Percentiles rank a stretch among this genome's conserved stretches.
Conservation (phyloP, 192 early-diverging fungal genomes). For the Backusella mclennaniae region DNA sequence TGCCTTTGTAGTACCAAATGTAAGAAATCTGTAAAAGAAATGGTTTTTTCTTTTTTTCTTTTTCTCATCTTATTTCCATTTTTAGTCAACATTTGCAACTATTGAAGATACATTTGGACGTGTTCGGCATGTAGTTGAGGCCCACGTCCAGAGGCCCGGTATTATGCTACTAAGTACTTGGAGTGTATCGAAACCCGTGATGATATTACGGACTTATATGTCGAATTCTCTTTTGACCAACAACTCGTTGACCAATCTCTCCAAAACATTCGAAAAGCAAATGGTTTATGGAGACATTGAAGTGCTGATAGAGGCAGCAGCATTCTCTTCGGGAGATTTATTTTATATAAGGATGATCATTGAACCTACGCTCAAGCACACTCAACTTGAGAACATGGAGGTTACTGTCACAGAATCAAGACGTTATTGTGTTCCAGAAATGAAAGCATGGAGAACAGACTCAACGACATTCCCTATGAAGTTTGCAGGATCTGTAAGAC, state of each 20-base stretch:
- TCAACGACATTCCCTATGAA: not conserved
- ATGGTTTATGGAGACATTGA: conserved; percentile 16
- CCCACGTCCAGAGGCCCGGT: conserved; percentile 12
- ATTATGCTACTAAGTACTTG: conserved; percentile 17
- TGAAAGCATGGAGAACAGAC: conserved; percentile 23
- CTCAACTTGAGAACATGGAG: conserved; percentile 22
- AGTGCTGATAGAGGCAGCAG: conserved; percentile 23
- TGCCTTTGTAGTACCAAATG: conserved; percentile 29
- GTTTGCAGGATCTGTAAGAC: conserved; percentile 9
- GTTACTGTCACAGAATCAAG: conserved; percentile 17
- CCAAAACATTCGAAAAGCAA: conserved; percentile 29
- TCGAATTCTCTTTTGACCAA: conserved; percentile 26
- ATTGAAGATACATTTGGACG: conserved; percentile 29
- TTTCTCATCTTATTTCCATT: not conserved
- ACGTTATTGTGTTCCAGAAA: conserved; percentile 15
- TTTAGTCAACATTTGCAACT: conserved; percentile 22
- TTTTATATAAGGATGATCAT: conserved; percentile 20
- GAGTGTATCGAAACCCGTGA: conserved; percentile 14
- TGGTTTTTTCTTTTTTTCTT: not conserved
- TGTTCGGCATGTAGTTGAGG: conserved; percentile 23
- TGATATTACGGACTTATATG: conserved; percentile 23
- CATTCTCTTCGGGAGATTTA: conserved; percentile 27
- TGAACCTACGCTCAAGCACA: conserved; percentile 18
- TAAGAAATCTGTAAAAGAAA: conserved; percentile 1
- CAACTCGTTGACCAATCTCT: conserved; percentile 19